Percentiles rank a stretch among this genome's conserved stretches.
Evolutionary conservation across 108 stramenopile species (phyloP).

Genomic region (Cylindrotheca closterium): DNA sequence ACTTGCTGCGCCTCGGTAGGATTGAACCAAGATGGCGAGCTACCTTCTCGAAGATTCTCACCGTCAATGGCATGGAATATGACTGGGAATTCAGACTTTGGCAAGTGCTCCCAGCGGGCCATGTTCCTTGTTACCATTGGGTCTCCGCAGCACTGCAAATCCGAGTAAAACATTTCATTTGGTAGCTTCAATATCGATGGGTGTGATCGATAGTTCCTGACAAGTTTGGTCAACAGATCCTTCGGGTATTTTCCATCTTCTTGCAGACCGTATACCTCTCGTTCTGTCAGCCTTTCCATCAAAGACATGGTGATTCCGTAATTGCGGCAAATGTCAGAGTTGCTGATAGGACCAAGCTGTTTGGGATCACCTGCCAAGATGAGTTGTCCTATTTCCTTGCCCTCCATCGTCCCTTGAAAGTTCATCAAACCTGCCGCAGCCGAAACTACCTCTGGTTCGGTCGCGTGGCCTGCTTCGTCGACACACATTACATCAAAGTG

Average conservation of each 20-base stretch:
- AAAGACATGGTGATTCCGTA: slow-evolving; percentile 55
- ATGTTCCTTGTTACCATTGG: slow-evolving; percentile 34
- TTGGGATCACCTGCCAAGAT: slow-evolving; percentile 72
- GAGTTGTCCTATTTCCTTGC: slow-evolving; percentile 13
- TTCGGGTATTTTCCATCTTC: slow-evolving; percentile 33
- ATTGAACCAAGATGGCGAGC: slow-evolving; percentile 88
- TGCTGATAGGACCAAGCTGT: slow-evolving; percentile 68
- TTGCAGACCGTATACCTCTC: background rate
- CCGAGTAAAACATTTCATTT: slow-evolving; percentile 56
- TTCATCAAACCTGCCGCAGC: slow-evolving; percentile 28
- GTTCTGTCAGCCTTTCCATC: slow-evolving; percentile 45
- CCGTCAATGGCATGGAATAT: slow-evolving; percentile 68
- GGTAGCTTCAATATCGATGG: slow-evolving; percentile 58
- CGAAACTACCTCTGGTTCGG: slow-evolving; percentile 53
- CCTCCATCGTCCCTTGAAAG: slow-evolving; percentile 6
- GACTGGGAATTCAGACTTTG: slow-evolving; percentile 48
- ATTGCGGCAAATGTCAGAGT: slow-evolving; percentile 38
- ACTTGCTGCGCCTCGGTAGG: slow-evolving; percentile 68
- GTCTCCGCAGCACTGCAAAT: slow-evolving; percentile 46
- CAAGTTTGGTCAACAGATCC: slow-evolving; percentile 50
- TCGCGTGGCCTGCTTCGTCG: slow-evolving; percentile 77
- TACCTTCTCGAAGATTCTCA: slow-evolving; percentile 59
- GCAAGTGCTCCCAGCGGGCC: slow-evolving; percentile 59
- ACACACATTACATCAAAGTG: slow-evolving; percentile 52
- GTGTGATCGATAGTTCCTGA: slow-evolving; percentile 70